phyloP scores from a whole-genome alignment of 1,284 basidiomycete species.

The Leccinum subspadiceum region DNA sequence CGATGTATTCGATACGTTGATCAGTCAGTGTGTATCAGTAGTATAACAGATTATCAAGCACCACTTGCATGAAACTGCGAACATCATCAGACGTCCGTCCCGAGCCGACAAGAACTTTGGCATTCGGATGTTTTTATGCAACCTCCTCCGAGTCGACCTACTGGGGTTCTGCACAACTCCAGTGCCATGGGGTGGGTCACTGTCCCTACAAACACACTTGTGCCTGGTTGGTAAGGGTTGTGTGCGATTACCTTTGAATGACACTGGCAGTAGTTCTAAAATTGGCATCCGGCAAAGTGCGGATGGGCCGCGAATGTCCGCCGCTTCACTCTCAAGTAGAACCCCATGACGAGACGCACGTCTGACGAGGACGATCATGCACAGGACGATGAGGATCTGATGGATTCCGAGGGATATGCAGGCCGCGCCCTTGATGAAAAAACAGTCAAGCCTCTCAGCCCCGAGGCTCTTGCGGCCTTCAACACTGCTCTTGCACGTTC shows the following conservation, averaged over 20 bases:
- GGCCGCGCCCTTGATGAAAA: constrained; percentile 43
- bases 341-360: no score
- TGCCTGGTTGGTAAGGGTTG: no score
- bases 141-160: not conserved
- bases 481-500: constrained; percentile 66
- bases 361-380: not conserved
- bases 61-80: not conserved
- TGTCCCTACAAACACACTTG: not conserved
- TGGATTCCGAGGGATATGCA: constrained; percentile 58
- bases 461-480: constrained; percentile 70
- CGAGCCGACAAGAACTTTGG: not conserved
- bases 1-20: not conserved
- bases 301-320: no score
- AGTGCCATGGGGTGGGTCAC: not conserved
- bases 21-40: not conserved
- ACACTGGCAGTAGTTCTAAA: constrained; percentile 1
- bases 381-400: constrained; percentile 37
- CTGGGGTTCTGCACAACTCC: not conserved
- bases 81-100: not conserved
- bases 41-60: constrained; percentile 7
- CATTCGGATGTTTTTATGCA: not conserved
- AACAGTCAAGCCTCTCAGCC: constrained; percentile 66
- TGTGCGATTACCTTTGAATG: no score
- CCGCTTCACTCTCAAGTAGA: no score
- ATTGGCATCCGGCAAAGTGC: constrained; percentile 2